Evolutionary conservation across 225 moss, liverwort and hornwort species (phyloP), one percentile per base, ranked within the genome.

Genomic region (Antitrichia curtipendula): DNA sequence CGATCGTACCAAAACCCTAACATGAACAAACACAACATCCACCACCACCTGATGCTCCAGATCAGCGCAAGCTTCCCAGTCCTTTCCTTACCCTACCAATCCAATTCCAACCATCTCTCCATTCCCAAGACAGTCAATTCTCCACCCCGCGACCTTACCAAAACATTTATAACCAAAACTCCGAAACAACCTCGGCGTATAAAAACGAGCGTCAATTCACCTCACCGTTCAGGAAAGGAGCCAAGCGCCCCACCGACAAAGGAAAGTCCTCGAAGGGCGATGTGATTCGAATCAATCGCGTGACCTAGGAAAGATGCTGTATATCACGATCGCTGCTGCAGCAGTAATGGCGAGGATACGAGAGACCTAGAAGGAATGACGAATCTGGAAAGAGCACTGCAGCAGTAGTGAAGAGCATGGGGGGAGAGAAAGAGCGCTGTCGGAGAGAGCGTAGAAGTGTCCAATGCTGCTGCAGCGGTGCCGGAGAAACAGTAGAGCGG

Each of bases 1-100:
- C 75, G 90, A 92, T 90, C 88, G 81, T 62, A 59, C 54, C 47
- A 88, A 86, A 88, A 88, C 84, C 91, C 90, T 92, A 91, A 86
- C 78, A 88, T 68, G 47, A 81, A 65, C 89, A 78, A 69, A 49
- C 57, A 87, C 80, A 19, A 52, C 52, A 72, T 34, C 72, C 60
- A 65, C 78, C 82, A 71, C 72, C 64, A 64, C 83, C 49, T 72
- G 43, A 32, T 53, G 23, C 64, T 83, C 75, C 56, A 15, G 60
- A 61, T 28, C 86, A 32, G 60, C 50, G 45, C 36, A 82, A 78
- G 58, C 58, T 45, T 45, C 41, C 31, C 50, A 71, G 73, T 79
- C 86, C 40, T 89, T 87, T 58, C 70, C 84, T 34, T 38, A 83
- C 74, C 80, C 66, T 80, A 80, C 80, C 89, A 89, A 89, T 85